Conservation (phyloP, 2,329 filamentous ascomycete genomes). For the Lachnellula cervina region DNA sequence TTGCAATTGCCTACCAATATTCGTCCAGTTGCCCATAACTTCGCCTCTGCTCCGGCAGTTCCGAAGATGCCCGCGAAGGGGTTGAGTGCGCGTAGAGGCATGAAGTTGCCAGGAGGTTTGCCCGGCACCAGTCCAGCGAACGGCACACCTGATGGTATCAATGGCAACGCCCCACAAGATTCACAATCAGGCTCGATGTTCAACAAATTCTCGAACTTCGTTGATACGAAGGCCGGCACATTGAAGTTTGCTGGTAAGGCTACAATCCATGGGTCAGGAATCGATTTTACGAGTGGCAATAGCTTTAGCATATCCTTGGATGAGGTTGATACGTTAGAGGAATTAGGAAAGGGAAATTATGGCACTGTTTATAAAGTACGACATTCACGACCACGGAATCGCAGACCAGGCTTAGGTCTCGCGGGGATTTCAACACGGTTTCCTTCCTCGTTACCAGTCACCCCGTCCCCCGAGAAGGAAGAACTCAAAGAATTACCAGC, state of each 20-base stretch:
- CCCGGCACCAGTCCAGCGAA: conserved; percentile 22
- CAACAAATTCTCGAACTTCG: conserved; percentile 71
- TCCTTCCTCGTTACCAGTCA: conserved; percentile 33
- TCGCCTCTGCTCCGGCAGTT: conserved; percentile 47
- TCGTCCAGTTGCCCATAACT: conserved; percentile 41
- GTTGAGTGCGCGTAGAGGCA: conserved; percentile 62
- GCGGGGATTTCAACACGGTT: conserved; percentile 35
- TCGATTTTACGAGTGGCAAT: conserved; percentile 85
- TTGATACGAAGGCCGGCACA: conserved; percentile 87
- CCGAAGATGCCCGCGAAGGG: conserved; percentile 42
- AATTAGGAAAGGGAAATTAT: conserved; percentile 96
- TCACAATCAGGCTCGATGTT: conserved; percentile 42
- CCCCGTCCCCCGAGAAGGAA: conserved; percentile 30
- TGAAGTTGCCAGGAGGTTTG: conserved; percentile 50
- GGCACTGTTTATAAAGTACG: conserved; percentile 96
- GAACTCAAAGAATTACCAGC: conserved; percentile 29
- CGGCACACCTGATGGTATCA: conserved; percentile 12
- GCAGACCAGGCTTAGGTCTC: conserved; percentile 55
- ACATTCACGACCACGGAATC: conserved; percentile 63
- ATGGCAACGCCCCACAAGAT: conserved; percentile 15
- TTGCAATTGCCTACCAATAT: conserved; percentile 40
- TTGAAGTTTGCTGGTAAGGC: conserved; percentile 92
- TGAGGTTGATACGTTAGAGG: conserved; percentile 87
- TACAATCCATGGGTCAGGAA: conserved; percentile 79
- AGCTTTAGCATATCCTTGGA: conserved; percentile 93